Conservation (phyloP, 179 eudicot species). For the Corrigiola litoralis region DNA sequence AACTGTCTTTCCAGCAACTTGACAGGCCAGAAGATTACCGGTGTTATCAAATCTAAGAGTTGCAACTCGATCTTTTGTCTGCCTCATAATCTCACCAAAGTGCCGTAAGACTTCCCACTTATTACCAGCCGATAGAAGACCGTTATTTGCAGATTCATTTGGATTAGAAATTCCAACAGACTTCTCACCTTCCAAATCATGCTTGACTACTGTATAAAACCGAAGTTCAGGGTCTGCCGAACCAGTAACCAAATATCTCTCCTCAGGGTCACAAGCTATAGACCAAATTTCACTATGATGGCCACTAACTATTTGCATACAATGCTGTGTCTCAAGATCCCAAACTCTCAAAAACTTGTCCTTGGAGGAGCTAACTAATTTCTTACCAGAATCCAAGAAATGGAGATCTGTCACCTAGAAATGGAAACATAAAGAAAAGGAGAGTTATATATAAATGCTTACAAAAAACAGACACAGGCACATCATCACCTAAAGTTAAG, state of each 20-base stretch:
- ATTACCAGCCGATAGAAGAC: constrained; percentile 27
- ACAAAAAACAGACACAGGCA: background rate
- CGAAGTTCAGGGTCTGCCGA: constrained; percentile 91
- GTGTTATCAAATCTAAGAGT: constrained; percentile 66
- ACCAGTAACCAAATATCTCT: constrained; percentile 81
- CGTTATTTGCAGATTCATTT: constrained; percentile 26
- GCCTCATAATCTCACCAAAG: constrained; percentile 85
- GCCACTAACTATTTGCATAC: constrained; percentile 90
- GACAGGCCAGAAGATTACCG: constrained; percentile 87
- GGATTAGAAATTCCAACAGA: constrained; percentile 25
- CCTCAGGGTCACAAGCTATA: constrained; percentile 66
- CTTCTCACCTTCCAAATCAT: constrained; percentile 36
- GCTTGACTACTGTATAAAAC: constrained; percentile 54
- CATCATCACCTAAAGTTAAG: background rate
- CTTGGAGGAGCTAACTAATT: constrained; percentile 85
- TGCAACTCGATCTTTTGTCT: constrained; percentile 85
- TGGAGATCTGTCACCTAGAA: constrained; percentile 83
- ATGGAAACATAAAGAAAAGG: constrained; percentile 1
- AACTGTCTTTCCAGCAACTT: constrained; percentile 86
- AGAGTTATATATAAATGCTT: background rate
- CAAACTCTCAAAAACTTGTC: constrained; percentile 95
- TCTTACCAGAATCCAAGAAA: constrained; percentile 79
- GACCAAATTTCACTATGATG: constrained; percentile 99
- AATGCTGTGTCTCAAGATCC: constrained; percentile 96
- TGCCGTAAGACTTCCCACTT: constrained; percentile 80